Conservation (phyloP, 2,329 filamentous ascomycete species). For the Coniella lustricola region DNA sequence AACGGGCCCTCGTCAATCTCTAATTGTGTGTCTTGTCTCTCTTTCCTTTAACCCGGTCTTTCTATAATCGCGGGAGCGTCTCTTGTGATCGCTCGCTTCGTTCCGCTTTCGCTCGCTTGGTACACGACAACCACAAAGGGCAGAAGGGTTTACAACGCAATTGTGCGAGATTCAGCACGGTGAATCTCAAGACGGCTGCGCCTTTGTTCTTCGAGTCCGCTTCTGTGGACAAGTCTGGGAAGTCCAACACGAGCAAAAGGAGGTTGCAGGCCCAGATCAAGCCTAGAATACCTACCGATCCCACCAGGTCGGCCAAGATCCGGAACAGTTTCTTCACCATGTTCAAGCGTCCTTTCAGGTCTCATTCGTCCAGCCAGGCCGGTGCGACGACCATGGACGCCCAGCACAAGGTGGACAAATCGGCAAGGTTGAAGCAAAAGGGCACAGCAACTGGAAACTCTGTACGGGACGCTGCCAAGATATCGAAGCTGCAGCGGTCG, state of each 20-base stretch:
- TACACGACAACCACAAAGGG: slow-evolving; percentile 24
- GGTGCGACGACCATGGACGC: slow-evolving; percentile 26
- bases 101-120: slow-evolving; percentile 36
- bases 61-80: slow-evolving; percentile 23
- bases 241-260: slow-evolving; percentile 10
- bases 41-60: slow-evolving; percentile 32
- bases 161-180: slow-evolving; percentile 10
- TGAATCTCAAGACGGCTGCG: slow-evolving; percentile 29
- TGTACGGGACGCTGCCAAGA: slow-evolving; percentile 67
- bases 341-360: slow-evolving; percentile 89
- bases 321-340: slow-evolving; percentile 45
- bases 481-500: slow-evolving; percentile 79
- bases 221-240: slow-evolving; percentile 18
- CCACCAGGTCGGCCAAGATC: not conserved
- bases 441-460: slow-evolving; percentile 26
- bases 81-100: slow-evolving; percentile 42
- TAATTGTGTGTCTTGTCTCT: slow-evolving; percentile 24
- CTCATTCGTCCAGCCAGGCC: slow-evolving; percentile 51
- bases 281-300: slow-evolving; percentile 8
- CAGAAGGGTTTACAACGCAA: slow-evolving; percentile 13
- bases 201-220: slow-evolving; percentile 24
- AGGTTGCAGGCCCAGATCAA: slow-evolving; percentile 11
- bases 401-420: slow-evolving; percentile 70
- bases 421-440: slow-evolving; percentile 73
- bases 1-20: slow-evolving; percentile 48